Percentiles rank a stretch among this genome's conserved stretches.
Evolutionary conservation across 768 basidiomycete genomes (phyloP).

Genomic region (Leccinum aurantiacum): DNA sequence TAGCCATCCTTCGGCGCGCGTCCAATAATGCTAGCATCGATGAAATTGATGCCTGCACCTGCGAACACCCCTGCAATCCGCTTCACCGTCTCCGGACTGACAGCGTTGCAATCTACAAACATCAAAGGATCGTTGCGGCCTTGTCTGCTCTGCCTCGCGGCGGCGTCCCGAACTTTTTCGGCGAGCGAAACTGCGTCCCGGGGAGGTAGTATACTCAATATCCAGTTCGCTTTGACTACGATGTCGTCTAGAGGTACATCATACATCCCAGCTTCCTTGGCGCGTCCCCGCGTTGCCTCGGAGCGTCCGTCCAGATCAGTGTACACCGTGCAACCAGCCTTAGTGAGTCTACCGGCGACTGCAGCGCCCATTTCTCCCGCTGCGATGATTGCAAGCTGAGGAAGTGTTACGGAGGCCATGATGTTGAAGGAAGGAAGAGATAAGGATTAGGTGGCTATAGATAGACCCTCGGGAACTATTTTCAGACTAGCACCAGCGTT

Average conservation of each 20-base stretch:
- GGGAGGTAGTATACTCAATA: constrained; percentile 61
- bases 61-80: constrained; percentile 47
- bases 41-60: constrained; percentile 40
- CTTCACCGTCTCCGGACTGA: constrained; percentile 51
- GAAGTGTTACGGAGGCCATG: constrained; percentile 15
- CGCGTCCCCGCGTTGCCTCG: constrained; percentile 47
- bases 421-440: constrained; percentile 7
- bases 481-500: not conserved
- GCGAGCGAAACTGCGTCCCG: constrained; percentile 50
- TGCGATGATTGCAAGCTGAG: constrained; percentile 48
- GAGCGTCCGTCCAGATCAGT: constrained; percentile 57
- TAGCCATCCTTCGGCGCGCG: constrained; percentile 49
- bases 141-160: not conserved
- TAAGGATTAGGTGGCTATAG: constrained; percentile 6
- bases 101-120: constrained; percentile 60
- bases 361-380: constrained; percentile 62
- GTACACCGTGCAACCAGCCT: constrained; percentile 51
- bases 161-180: constrained; percentile 24
- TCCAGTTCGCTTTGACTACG: constrained; percentile 38
- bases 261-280: constrained; percentile 50
- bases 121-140: constrained; percentile 22
- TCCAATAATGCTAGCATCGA: constrained; percentile 60
- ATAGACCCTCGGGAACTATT: constrained; percentile 14
- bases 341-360: constrained; percentile 47
- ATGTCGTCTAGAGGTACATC: constrained; percentile 41